Evolutionary conservation across 2,329 filamentous ascomycete genomes (phyloP).

Genomic region (Monosporascus sp.): DNA sequence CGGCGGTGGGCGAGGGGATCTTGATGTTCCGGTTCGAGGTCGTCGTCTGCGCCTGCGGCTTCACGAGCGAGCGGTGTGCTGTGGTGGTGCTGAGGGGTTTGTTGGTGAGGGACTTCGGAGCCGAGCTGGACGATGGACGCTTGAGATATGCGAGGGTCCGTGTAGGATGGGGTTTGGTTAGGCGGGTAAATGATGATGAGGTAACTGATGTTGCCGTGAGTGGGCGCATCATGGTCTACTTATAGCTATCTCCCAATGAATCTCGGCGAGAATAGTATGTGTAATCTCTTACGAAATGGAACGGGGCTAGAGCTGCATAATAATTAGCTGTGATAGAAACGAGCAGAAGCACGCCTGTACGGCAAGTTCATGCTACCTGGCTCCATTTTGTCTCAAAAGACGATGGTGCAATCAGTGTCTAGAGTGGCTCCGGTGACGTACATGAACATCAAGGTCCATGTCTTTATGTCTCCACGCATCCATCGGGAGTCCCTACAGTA

Average conservation of each 20-base stretch:
- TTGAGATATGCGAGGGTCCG: constrained; percentile 1
- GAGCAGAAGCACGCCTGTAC: neutral
- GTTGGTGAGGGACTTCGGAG: neutral
- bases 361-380: neutral
- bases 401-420: neutral
- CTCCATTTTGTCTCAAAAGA: neutral
- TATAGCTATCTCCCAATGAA: constrained; percentile 2
- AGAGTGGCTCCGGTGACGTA: no score
- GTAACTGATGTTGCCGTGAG: constrained; percentile 16
- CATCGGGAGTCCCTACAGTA: no score
- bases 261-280: neutral
- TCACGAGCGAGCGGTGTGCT: constrained; percentile 8
- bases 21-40: constrained; percentile 13
- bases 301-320: neutral
- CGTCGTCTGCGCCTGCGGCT: constrained; percentile 8
- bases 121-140: constrained; percentile 1
- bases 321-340: neutral
- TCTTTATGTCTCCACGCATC: no score
- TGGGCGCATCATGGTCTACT: constrained; percentile 24
- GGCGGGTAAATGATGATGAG: constrained; percentile 16
- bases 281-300: neutral
- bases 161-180: constrained; percentile 8
- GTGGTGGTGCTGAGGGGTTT: constrained; percentile 18
- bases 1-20: constrained; percentile 17
- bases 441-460: no score